phyloP scores from a whole-genome alignment of 306 rosid species.

The Medicago arabica region DNA sequence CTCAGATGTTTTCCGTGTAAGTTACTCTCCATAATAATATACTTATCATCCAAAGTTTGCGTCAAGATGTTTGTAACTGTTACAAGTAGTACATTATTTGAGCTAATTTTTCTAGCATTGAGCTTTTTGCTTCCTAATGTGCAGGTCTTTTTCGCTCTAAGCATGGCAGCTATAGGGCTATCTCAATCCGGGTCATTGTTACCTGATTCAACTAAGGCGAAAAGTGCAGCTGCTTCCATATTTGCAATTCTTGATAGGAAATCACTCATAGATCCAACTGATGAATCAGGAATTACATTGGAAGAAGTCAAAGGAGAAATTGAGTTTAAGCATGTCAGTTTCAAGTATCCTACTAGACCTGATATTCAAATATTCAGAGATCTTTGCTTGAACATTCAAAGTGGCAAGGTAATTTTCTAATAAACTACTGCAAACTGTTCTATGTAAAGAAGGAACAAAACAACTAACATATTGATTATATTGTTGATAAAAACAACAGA shows the following conservation, averaged over 20 bases:
- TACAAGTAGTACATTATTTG: not conserved
- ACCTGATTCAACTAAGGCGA: conserved; percentile 61
- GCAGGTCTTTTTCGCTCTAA: conserved; percentile 75
- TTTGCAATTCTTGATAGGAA: conserved; percentile 71
- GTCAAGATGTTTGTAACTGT: not conserved
- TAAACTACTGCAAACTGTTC: not conserved
- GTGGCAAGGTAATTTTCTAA: conserved; percentile 66
- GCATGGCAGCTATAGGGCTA: conserved; percentile 61
- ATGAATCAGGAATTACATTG: conserved; percentile 54
- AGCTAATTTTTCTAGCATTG: conserved; percentile 21
- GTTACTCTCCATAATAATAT: conserved; percentile 17
- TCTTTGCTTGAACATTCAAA: conserved; percentile 62
- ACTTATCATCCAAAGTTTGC: not conserved
- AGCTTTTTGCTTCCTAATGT: not conserved
- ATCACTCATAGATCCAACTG: conserved; percentile 64
- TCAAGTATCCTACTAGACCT: conserved; percentile 78
- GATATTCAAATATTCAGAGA: conserved; percentile 62
- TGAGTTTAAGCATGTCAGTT: conserved; percentile 62
- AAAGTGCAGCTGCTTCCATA: conserved; percentile 68
- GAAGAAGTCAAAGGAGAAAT: conserved; percentile 68
- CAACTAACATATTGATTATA: conserved; percentile 14
- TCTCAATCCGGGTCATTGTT: conserved; percentile 63
- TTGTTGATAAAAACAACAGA: conserved; percentile 43
- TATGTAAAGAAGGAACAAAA: conserved; percentile 1
- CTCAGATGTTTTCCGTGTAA: conserved; percentile 62